phyloP scores from a whole-genome alignment of 208 protist genomes.

The Naegleria lovaniensis region DNA sequence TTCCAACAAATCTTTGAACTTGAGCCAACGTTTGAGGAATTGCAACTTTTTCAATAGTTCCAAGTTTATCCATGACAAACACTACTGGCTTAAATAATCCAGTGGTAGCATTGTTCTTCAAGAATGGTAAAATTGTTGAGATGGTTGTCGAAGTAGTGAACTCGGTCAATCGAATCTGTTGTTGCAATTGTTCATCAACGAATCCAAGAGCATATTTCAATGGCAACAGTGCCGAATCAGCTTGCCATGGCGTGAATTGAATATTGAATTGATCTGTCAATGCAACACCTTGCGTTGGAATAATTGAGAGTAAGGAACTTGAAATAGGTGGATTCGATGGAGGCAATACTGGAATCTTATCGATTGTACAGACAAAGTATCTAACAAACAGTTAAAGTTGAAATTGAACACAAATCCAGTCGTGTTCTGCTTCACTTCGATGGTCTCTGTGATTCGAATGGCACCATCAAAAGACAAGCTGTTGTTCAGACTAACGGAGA shows the following conservation, averaged over 20 bases:
- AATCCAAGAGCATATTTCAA: not conserved
- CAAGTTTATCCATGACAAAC: not conserved
- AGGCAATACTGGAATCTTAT: not conserved
- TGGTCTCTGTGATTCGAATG: too few species aligned
- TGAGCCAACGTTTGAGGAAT: not conserved
- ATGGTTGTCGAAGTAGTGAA: not conserved
- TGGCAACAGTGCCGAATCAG: not conserved
- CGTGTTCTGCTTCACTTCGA: too few species aligned
- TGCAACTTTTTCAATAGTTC: not conserved
- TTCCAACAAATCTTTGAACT: not conserved
- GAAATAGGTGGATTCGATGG: not conserved
- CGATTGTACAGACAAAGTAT: not conserved
- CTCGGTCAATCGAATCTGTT: not conserved
- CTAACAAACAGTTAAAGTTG: too few species aligned
- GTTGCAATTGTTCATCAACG: not conserved
- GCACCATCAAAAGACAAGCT: too few species aligned
- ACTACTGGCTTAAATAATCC: not conserved
- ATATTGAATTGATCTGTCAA: not conserved
- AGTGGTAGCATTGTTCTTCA: not conserved
- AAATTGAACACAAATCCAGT: too few species aligned
- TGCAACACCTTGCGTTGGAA: not conserved
- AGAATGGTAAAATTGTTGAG: not conserved
- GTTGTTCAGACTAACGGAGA: too few species aligned
- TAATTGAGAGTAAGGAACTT: not conserved
- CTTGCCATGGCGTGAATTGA: not conserved